Conservation (phyloP, 495 filamentous ascomycete genomes). For the Platismatia glauca region DNA sequence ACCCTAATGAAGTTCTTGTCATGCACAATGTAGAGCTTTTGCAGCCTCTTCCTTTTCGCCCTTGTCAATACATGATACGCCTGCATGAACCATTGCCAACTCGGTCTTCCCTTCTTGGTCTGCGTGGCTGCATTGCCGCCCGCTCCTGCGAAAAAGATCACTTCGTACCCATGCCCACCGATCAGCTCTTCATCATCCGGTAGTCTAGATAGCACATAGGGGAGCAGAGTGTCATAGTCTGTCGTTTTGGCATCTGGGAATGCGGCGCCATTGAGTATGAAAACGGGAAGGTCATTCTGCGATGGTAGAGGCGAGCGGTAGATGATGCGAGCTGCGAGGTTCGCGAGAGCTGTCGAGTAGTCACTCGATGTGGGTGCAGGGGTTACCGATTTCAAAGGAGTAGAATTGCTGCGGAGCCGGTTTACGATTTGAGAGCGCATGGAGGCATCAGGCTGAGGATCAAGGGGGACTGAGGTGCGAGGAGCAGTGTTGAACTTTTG, state of each 20-base stretch:
- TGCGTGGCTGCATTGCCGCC: constrained; percentile 29
- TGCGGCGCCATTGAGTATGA: constrained; percentile 47
- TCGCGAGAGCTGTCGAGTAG: constrained; percentile 33
- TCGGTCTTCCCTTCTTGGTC: constrained; percentile 38
- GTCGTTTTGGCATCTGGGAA: constrained; percentile 42
- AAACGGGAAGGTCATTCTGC: constrained; percentile 36
- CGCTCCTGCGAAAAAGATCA: constrained; percentile 48
- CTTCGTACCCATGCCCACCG: constrained; percentile 42
- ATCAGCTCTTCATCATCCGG: constrained; percentile 47
- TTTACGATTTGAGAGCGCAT: constrained; percentile 22
- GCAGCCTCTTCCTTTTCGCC: constrained; percentile 44
- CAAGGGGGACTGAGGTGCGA: neutral
- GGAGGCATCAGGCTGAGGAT: neutral
- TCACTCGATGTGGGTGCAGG: constrained; percentile 30
- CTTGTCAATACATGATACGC: constrained; percentile 47
- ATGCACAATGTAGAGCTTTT: constrained; percentile 48
- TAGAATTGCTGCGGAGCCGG: constrained; percentile 23
- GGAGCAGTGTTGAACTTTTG: neutral
- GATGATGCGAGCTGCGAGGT: constrained; percentile 37
- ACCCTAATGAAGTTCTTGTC: constrained; percentile 49
- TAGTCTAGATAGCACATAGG: constrained; percentile 46
- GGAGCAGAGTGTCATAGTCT: constrained; percentile 47
- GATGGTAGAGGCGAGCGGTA: constrained; percentile 44
- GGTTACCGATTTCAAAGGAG: constrained; percentile 19
- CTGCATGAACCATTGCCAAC: constrained; percentile 51